Conservation (phyloP, 768 basidiomycete species). For the Clathrus columnatus region DNA sequence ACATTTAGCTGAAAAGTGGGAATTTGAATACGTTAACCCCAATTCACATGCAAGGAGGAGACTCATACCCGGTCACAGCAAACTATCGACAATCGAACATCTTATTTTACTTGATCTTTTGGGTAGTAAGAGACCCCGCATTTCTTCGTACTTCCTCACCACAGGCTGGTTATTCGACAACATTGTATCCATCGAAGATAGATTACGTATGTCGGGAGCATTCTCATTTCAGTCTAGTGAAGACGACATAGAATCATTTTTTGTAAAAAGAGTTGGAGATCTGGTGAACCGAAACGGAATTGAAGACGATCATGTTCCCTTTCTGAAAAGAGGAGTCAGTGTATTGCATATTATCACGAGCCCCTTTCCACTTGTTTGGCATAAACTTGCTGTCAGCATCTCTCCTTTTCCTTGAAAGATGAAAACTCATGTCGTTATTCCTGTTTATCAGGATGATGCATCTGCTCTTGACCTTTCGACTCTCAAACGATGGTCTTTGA, state of each 20-base stretch:
- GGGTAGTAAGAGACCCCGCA: constrained; percentile 63
- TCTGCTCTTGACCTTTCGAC: constrained; percentile 77
- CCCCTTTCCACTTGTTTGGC: constrained; percentile 90
- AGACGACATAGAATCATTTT: constrained; percentile 46
- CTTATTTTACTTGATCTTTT: constrained; percentile 89
- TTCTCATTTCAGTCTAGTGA: constrained; percentile 42
- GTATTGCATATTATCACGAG: constrained; percentile 83
- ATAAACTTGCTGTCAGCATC: constrained; percentile 55
- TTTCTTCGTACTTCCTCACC: constrained; percentile 75
- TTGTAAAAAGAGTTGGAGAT: constrained; percentile 38
- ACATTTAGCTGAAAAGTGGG: constrained; percentile 86
- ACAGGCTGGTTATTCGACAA: constrained; percentile 92
- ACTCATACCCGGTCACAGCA: constrained; percentile 41
- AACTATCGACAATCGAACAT: constrained; percentile 77
- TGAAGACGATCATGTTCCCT: constrained; percentile 92
- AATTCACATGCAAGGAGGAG: constrained; percentile 43
- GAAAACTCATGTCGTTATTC: neutral
- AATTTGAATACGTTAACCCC: constrained; percentile 52
- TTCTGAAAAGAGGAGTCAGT: constrained; percentile 73
- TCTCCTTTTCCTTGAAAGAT: neutral
- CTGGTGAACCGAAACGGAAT: constrained; percentile 48
- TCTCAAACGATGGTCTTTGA: constrained; percentile 81
- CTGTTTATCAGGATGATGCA: constrained; percentile 67
- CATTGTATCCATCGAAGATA: constrained; percentile 59
- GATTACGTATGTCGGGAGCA: constrained; percentile 56